Evolutionary conservation across 2,329 filamentous ascomycete species (phyloP), one percentile per base, ranked within the genome.

Genomic region (Podosphaera aphanis): DNA sequence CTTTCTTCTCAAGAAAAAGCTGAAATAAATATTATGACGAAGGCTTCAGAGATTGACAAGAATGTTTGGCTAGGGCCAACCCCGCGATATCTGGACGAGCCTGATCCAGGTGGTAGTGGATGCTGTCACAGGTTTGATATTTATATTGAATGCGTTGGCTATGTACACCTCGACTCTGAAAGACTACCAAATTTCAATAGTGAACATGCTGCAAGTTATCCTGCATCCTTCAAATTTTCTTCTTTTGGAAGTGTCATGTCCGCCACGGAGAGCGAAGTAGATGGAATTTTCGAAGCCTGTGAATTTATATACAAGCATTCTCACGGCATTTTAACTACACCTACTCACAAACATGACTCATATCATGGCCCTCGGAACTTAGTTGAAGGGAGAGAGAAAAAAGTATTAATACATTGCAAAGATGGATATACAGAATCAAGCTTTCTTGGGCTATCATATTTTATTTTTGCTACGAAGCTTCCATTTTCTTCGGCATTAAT

Each of bases 391-490:
- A 59, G 58, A 44, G 53, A 46, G 51, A 56, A 75, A 50, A 85
- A 77, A 57, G 74, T 95, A 29, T 71, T 95, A 27, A 82, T 98
- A 36, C 88, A 95, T 61, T 95, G 90, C 60, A 78, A 79, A 2
- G 90, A 98, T 60, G 90, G 90, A 16, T 98, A 98, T 57, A 98
- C 90, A 0, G 90, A 98, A 62, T 88, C 82, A 1, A 85, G 85
- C 1, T 70, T 98, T 61, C 69, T 98, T 16, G 84, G 74, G 1
- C 74, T 98, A 35, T 83, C 88, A 8, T 98, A 98, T 62, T 84
- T 79, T 59, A 93, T 92, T 70, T 98, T 85, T 61, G 83, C 82
- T 46, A 83, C 90, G 50, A 84, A 83, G 5, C 67, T 76, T 10
- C 72, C 86, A 0, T 72, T 88, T 0, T 80, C 86, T 23, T 75